Base-by-base conservation (phyloP, 306 rosid genomes). In the Sicyos baderoa region DNA sequence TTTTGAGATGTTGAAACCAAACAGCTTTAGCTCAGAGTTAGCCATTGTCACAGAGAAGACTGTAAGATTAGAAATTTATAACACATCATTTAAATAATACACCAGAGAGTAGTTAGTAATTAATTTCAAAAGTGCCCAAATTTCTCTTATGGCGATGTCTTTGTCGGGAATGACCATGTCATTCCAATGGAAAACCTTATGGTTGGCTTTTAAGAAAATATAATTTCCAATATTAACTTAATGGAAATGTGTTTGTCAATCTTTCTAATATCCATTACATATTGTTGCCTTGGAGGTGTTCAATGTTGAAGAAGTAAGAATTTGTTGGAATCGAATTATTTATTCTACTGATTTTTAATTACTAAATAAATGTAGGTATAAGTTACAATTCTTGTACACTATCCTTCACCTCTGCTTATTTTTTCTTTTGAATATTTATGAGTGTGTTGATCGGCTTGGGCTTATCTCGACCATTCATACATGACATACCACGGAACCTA, bases 1-100 rank as follows among this genome's bases (percentile, higher is more conserved):
- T 71, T 75, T 60, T 23, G 78, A 54, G 62, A 85, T 82, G 78
- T 76, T 82, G 65, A 85, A 73, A 61, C 89, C 89, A 64, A 85
- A 85, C 9, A 85, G 86, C 74, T 82, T 85, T 12, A 85, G 40
- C 54, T 22, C 35, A 40, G 51, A 44, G 18, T 65, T 44, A 0
- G 71, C 4, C 71, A 65, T 65, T 65, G 16, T 65, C 18, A 63
- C 35, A 11, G 7, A 29, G 13, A 27, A 64, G 35, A 42, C 1
- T 6, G n/a, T 7, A 22, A 18, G 35, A 44, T 37, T n/a, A 18
- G 48, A 63, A 63, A 4, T 4, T 17, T 7, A 37, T 49, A 62
- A 18, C 16, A 18, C 11, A 64, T 9, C 9, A 58, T 12, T 14
- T 0, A 56, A 56, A 23, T 56, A 56, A 25, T 22, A 65, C 32